A percentile compares a stretch with the other conserved stretches of the same genome.
phyloP scores from a whole-genome alignment of 1,284 basidiomycete species.

The Boletellus deceptivus region DNA sequence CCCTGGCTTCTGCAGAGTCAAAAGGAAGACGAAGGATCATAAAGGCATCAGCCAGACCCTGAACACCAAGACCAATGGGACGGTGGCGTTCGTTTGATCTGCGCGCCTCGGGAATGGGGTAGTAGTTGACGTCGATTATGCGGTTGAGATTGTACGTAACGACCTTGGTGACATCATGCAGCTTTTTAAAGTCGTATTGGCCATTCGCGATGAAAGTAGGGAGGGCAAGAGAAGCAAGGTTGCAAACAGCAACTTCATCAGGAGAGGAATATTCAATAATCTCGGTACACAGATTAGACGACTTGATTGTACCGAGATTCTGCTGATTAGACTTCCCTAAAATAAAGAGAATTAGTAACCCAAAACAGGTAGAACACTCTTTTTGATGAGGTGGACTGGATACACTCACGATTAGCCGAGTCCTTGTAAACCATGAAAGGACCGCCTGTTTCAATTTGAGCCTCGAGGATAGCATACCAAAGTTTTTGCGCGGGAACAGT shows the following conservation, averaged over 20 bases:
- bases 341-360: constrained; percentile 1
- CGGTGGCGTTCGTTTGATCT: constrained; percentile 97
- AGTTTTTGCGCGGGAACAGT: constrained; percentile 95
- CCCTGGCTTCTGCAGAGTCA: constrained; percentile 84
- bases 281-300: constrained; percentile 98
- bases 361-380: not conserved
- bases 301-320: constrained; percentile 99
- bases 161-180: constrained; percentile 94
- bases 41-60: constrained; percentile 98
- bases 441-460: constrained; percentile 97
- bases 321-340: constrained; percentile 95
- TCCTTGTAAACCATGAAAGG: constrained; percentile 99
- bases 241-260: constrained; percentile 98
- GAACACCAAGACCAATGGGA: constrained; percentile 96
- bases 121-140: constrained; percentile 93
- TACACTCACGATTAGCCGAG: constrained; percentile 68
- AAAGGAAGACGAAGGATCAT: constrained; percentile 97
- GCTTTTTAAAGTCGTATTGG: constrained; percentile 88
- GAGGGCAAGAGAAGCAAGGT: constrained; percentile 95
- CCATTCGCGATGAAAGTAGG: constrained; percentile 81
- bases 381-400: no score
- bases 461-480: constrained; percentile 97
- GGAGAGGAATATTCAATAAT: constrained; percentile 99
- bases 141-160: constrained; percentile 92
- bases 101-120: constrained; percentile 89